Conservation (phyloP, 495 filamentous ascomycete genomes). For the Penicillium arizonense region DNA sequence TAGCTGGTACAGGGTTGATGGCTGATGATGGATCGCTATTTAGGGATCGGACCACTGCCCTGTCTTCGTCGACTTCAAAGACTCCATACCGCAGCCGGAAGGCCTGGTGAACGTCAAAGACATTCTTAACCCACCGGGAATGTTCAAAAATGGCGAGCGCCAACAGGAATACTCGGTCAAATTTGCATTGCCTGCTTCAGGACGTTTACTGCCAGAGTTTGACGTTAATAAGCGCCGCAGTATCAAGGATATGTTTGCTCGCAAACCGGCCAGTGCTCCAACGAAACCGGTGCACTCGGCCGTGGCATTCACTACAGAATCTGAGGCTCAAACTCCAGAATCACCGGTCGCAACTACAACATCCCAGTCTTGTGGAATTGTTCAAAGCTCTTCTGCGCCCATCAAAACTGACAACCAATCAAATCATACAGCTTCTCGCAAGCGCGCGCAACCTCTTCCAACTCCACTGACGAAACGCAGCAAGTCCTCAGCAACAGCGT, state of each 20-base stretch:
- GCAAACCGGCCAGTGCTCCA: constrained; percentile 42
- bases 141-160: constrained; percentile 70
- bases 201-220: constrained; percentile 84
- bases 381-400: neutral
- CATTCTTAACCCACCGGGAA: constrained; percentile 74
- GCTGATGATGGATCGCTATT: constrained; percentile 16
- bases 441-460: constrained; percentile 25
- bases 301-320: neutral
- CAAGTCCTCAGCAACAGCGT: constrained; percentile 34
- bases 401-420: neutral
- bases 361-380: neutral
- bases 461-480: constrained; percentile 39
- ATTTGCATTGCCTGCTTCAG: constrained; percentile 71
- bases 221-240: constrained; percentile 63
- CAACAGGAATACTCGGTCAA: constrained; percentile 64
- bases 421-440: constrained; percentile 24
- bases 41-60: constrained; percentile 96
- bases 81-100: constrained; percentile 53
- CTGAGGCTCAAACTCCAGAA: neutral
- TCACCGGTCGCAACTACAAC: neutral
- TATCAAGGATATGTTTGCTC: constrained; percentile 90
- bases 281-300: neutral
- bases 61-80: constrained; percentile 76
- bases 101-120: constrained; percentile 59
- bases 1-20: neutral